These are phyloP conservation scores for Potentilla sterilis DNA, from an alignment of 306 rosid genomes.

Conservation along the genomic window DNA sequence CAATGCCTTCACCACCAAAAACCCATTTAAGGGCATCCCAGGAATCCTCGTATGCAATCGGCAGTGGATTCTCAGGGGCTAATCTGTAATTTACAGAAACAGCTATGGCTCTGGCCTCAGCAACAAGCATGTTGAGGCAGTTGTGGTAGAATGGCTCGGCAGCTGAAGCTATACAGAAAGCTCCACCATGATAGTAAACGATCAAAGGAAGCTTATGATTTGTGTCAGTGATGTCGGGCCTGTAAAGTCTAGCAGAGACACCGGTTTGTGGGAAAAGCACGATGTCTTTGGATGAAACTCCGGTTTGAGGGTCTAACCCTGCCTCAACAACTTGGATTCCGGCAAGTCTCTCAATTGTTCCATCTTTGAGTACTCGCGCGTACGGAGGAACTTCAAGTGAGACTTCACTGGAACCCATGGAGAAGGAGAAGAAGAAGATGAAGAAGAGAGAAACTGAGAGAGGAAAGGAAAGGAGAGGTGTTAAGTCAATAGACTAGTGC, in stretches of 20 bases:
- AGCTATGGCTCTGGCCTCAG: conserved; percentile 47
- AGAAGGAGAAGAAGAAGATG: too few relatives aligned
- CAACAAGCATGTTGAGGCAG: conserved; percentile 58
- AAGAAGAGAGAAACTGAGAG: not conserved
- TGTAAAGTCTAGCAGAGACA: conserved; percentile 61
- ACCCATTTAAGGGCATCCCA: conserved; percentile 73
- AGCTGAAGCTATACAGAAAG: conserved; percentile 57
- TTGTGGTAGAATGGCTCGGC: conserved; percentile 70
- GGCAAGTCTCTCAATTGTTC: conserved; percentile 54
- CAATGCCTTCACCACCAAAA: conserved; percentile 22
- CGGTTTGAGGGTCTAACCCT: conserved; percentile 50
- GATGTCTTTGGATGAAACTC: conserved; percentile 72
- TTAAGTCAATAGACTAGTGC: too few relatives aligned
- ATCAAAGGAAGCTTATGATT: conserved; percentile 48
- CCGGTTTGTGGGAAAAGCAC: conserved; percentile 47
- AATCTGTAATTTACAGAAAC: conserved; percentile 64
- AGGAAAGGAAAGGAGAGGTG: too few relatives aligned
- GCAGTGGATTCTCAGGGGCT: conserved; percentile 82
- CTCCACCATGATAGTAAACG: conserved; percentile 82
- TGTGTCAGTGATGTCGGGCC: conserved; percentile 25
- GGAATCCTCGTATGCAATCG: conserved; percentile 60
- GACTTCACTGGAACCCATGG: conserved; percentile 45
- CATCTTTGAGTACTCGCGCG: conserved; percentile 57
- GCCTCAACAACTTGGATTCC: conserved; percentile 56
- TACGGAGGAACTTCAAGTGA: conserved; percentile 59